Base-by-base conservation (phyloP, 495 filamentous ascomycete genomes). In the Penicillium longicatenatum region DNA sequence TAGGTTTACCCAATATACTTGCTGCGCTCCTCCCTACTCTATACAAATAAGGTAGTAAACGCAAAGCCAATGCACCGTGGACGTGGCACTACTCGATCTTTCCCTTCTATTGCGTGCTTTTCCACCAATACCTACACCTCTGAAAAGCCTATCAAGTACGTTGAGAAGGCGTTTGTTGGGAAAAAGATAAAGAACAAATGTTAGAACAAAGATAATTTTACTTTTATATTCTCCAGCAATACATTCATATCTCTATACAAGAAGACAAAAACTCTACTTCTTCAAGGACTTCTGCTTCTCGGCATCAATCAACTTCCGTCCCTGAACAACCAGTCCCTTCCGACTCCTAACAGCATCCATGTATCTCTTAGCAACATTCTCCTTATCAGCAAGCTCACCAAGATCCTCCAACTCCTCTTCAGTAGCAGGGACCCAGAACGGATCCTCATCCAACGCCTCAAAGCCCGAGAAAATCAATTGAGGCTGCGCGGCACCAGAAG, bases 211-310 rank as follows among this genome's bases (percentile, higher is more conserved):
- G 26, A 26, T 6, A 26, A 26, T 26, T 3, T 10, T 35, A 35
- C 31, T 35, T 35, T 35, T 35, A 35, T 35, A 10, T 35, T 35
- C 6, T 12, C 12, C 31, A 26, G 26, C 31, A 35, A 35, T 35
- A 35, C 31, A 35, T 35, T 10, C 46, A 51, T 62, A 52, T 20
- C n/a, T 14, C 31, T 31, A 24, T 17, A 33, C 29, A 43, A 44
- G 31, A 31, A 51, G 53, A n/a, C n/a, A 59, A 11, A 29, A 6
- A 11, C 17, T 6, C 60, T 83, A 98, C 79, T 91, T 83, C 86
- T 98, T 98, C 74, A 98, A 70, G 22, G 91, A 98, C 88, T 96
- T 98, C 82, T 98, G 94, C 85, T 98, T 98, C 85, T 97, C 91
- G 21, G 93, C 94, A 83, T 92, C 87, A 63, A 97, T 90, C 70